These are phyloP conservation scores for Plasmopara viticola DNA, from an alignment of 352 stramenopile genomes.

Conservation along the genomic window DNA sequence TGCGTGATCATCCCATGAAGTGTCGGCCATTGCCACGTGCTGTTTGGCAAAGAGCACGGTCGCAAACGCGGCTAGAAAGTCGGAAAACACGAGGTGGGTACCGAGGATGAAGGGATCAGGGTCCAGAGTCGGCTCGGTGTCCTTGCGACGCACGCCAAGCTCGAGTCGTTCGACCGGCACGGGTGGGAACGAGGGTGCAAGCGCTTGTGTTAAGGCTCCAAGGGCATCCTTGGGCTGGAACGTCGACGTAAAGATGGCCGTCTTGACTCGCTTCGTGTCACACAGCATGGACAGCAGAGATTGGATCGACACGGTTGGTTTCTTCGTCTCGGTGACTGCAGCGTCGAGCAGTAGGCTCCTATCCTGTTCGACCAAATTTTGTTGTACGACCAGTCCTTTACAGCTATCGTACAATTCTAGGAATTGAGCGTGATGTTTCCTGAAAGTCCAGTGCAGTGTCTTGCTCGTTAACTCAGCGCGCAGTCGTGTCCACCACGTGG, in stretches of 20 bases:
- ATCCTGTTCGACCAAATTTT: constrained; percentile 1
- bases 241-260: constrained; percentile 15
- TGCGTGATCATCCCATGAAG: constrained; percentile 4
- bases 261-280: constrained; percentile 1
- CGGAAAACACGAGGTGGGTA: constrained; percentile 42
- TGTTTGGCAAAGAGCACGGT: constrained; percentile 46
- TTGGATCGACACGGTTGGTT: constrained; percentile 15
- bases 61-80: constrained; percentile 51
- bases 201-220: constrained; percentile 18
- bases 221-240: constrained; percentile 31
- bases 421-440: constrained; percentile 33
- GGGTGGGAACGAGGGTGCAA: constrained; percentile 10
- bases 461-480: constrained; percentile 34
- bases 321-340: background rate
- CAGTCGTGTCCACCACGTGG: constrained; percentile 20
- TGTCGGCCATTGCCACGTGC: constrained; percentile 5
- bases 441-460: constrained; percentile 32
- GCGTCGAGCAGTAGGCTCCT: too few relatives aligned
- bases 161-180: constrained; percentile 10
- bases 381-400: constrained; percentile 5
- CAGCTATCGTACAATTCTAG: constrained; percentile 29
- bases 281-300: constrained; percentile 27
- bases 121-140: constrained; percentile 23
- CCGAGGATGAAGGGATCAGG: constrained; percentile 36
- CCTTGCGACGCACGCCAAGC: constrained; percentile 2